Evolutionary conservation across 495 filamentous ascomycete genomes (phyloP), one percentile per base, ranked within the genome.

Genomic region (Daldinia caldariorum): DNA sequence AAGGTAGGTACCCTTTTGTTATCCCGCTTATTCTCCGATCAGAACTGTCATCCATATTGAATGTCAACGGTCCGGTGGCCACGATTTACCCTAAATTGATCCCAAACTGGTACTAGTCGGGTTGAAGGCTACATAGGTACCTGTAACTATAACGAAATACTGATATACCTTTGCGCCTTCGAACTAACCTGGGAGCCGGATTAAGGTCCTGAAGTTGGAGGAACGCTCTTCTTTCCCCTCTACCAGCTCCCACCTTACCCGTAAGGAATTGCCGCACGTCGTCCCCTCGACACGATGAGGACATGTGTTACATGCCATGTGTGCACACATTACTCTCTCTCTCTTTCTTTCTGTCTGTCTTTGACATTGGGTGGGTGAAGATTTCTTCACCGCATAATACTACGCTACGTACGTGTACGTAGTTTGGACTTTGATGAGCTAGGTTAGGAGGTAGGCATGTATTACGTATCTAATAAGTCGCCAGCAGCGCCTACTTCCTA

Each of bases 381-480:
- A 63, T 56, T 72, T 49, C 45, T 56, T 72, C 70, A 72, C 64
- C 49, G 60, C 64, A 72, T 50, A 39, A 72, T 72, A 58, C 70
- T 59, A 68, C 70, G 31, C 47, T 45, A 26, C n/a, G 39, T 61
- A 34, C 31, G 35, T 63, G 56, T 65, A 61, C 60, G 49, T 67
- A 68, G 60, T 56, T 61, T 61, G 14, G 10, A 53, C 47, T 67
- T 12, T 20, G 26, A 26, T 20, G 26, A 26, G 26, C 26, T 26
- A 1, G 3, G 26, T 26, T 26, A 26, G 3, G 26, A 26, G 26
- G 1, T 26, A 26, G 3, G 26, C 31, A 32, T 55, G 41, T 53
- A 41, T 67, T 55, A 58, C 63, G 45, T 63, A 56, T 57, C 49
- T 68, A 61, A 68, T 68, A 68, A 57, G 51, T 62, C 70, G 70